A percentile compares a stretch with the other conserved stretches of the same genome.
Conservation (phyloP, 495 filamentous ascomycete genomes). For the Daldinia childiae region DNA sequence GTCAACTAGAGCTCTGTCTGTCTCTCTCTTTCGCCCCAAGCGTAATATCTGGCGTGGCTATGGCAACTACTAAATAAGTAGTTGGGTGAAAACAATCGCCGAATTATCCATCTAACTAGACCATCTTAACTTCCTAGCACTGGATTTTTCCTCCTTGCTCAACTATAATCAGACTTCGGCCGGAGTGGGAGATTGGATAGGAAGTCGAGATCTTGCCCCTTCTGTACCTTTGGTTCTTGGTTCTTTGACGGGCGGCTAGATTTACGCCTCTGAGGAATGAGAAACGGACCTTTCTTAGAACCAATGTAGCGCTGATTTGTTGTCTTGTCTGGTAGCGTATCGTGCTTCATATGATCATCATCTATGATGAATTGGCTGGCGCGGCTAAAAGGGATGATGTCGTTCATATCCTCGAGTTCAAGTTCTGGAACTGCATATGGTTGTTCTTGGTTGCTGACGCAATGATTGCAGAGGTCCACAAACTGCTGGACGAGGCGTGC, state of each 20-base stretch:
- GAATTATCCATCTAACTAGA: not conserved
- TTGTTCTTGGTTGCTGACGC: not conserved
- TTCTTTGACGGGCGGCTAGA: not conserved
- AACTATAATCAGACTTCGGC: not conserved
- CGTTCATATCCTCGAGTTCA: not conserved
- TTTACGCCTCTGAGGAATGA: not conserved
- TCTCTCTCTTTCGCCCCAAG: too few species aligned
- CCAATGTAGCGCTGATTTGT: not conserved
- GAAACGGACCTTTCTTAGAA: not conserved
- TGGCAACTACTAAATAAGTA: not conserved
- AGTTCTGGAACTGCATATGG: not conserved
- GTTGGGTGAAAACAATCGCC: not conserved
- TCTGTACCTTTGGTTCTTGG: not conserved
- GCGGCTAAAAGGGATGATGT: not conserved
- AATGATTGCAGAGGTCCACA: not conserved
- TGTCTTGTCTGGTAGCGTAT: not conserved
- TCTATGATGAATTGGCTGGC: not conserved
- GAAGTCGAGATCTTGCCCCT: not conserved
- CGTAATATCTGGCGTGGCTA: too few species aligned
- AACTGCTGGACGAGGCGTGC: constrained; percentile 1
- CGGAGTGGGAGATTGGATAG: not conserved
- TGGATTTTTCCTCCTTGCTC: not conserved
- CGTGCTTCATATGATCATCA: not conserved
- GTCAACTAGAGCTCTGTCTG: not conserved
- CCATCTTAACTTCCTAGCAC: not conserved